Evolutionary conservation across 768 basidiomycete species (phyloP), one percentile per base, ranked within the genome.

Genomic region (Tulasnella sp.): DNA sequence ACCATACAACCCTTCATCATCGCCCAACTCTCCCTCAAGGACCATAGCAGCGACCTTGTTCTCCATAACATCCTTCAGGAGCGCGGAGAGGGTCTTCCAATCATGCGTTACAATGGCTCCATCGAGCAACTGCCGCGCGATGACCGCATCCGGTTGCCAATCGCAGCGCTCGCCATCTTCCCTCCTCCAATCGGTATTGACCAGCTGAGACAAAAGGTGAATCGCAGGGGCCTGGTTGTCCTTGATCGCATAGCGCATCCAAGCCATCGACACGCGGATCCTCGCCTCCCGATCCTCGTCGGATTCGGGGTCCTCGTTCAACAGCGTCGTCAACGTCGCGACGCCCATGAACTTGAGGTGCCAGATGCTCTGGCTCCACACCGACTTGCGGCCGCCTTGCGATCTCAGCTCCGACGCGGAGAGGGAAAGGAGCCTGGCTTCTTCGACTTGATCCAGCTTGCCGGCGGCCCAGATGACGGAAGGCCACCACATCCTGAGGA

Each of bases 401-500:
- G 47, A 19, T 26, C 26, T 52, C 7, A 22, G 47, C 47, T 52
- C 47, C n/a, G 47, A 5, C 11, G n/a, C n/a, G n/a, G 47, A 52
- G 4, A 52, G 47, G n/a, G 47, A 52, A 26, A 52, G 47, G n/a
- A 52, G 19, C 1, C 67, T n/a, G 11, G 36, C 19, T 59, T 73
- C 11, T 22, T 32, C 14, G 39, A 32, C 41, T 62, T 72, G 22
- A 59, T 81, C 80, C 62, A 87, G 76, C 19, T 81, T 81, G 22
- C 82, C 78, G 72, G 84, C 87, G 1, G 84, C 82, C 87, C 88
- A 89, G 26, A 88, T 78, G 34, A 88, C 79, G 67, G 84, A 82
- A 67, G 80, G 85, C 91, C 91, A 94, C 22, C 86, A 81, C 3
- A 89, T 76, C 69, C 86, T 85, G 3, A 83, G 84, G 0, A 92